Base-by-base conservation (phyloP, 495 filamentous ascomycete genomes). In the Entonaema liquescens region DNA sequence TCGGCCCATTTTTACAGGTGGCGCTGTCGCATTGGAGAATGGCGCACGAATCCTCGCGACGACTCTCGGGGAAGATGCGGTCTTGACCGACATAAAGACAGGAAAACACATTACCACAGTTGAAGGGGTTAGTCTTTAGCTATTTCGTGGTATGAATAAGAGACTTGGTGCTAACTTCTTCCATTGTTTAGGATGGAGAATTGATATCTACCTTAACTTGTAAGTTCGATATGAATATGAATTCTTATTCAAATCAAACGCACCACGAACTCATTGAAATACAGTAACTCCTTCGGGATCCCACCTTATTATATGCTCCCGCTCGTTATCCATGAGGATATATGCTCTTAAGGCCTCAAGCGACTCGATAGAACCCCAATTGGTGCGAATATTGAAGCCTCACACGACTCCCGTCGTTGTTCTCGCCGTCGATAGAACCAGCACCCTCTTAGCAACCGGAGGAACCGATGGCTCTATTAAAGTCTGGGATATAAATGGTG, bases 401-500 rank as follows among this genome's bases (percentile, higher is more conserved):
- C 96, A 98, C 76, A 85, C 88, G 2, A 89, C 93, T 3, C 95
- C 95, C 1, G 93, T 98, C 11, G 87, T 97, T 8, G 92, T 94
- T 3, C 84, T 92, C 15, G 88, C 91, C 15, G 86, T 93, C 50
- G 95, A 99, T 77, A 83, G 85, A 33, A 97, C 94, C 2, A 90
- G 94, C 73, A 98, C 95, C 13, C 82, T 99, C 11, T 81, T 98
- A 42, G 95, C 95, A 36, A 97, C 94, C 19, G 95, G 95, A 59
- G 92, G 89, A 25, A 92, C 95, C 7, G 95, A 98, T 79, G 95
- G 95, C 26, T 86, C 89, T 3, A 90, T 97, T 67, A 99, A 99
- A 78, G 90, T 99, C 58, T 98, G 93, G 93, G 96, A 99, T 81
- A 94, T 99, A 38, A 81, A 85, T 63, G 93, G 92, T 17, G 96